Evolutionary conservation across 1,284 basidiomycete species (phyloP), one percentile per base, ranked within the genome.

Genomic region (Ganoderma boninense): DNA sequence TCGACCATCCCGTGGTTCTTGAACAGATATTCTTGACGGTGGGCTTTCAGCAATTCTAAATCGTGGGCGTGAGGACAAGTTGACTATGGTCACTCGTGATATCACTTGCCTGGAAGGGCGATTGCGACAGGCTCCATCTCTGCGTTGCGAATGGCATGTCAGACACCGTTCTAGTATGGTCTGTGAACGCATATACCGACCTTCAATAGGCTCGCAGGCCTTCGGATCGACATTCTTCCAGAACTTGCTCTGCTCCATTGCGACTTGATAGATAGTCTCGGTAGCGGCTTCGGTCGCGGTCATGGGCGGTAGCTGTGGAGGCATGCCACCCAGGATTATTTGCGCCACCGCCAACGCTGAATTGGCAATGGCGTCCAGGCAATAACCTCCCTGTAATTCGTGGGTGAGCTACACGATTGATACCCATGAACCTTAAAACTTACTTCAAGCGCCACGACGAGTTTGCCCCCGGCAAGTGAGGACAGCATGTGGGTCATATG

Each of bases 401-500:
- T 69, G 61, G 63, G 67, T 65, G 64, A 46, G 42, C 64, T 62
- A 64, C 66, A 54, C 61, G 56, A 38, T 29, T 26, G 2, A 38
- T 32, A 71, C 38, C 40, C 14, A 16, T 20, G 54, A 57, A 60
- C 29, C 20, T 46, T n/a, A 64, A 59, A 35, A 52, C 46, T 62
- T 69, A 96, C 97, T 89, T 99, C 98, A 38, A 99, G 88, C 4
- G 96, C 97, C 29, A 98, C 96, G 16, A 98, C 95, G 8, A 99
- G 77, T 76, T 91, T 93, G 7, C 98, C 98, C 4, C 91, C 89
- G 14, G 97, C 97, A 11, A 99, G 86, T n/a, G 93, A 90, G 56
- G 91, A 89, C 4, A 99, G 86, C 92, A 98, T 97, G 77, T 98
- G 95, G 2, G 98, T 98, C 97, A 99, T 99, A 77, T 99, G 97